Evolutionary conservation across 1,284 basidiomycete genomes (phyloP).

Genomic region (Gastroboletus turbinatus): DNA sequence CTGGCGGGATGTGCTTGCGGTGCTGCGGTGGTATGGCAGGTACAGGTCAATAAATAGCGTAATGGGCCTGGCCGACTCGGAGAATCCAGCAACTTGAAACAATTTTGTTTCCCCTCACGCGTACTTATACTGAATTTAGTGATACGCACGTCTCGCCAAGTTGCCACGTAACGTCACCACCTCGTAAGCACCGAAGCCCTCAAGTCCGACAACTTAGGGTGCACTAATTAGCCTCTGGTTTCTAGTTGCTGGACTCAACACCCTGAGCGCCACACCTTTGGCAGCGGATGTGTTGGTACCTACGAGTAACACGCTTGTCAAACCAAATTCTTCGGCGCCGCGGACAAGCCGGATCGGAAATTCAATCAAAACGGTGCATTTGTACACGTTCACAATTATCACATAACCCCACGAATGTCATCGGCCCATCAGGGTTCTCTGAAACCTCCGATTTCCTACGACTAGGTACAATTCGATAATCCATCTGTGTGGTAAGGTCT

Average conservation of each 20-base stretch:
- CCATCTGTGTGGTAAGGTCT: neutral
- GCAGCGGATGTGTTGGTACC: neutral
- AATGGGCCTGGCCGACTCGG: neutral
- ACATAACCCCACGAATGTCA: neutral
- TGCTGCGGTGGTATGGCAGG: slow-evolving; percentile 3
- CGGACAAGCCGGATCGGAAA: neutral
- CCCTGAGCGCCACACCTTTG: neutral
- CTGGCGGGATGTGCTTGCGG: neutral
- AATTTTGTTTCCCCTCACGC: neutral
- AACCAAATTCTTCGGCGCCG: neutral
- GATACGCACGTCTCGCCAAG: slow-evolving; percentile 17
- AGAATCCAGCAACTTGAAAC: slow-evolving; percentile 18
- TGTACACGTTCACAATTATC: neutral
- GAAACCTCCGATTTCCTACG: neutral
- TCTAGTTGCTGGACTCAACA: neutral
- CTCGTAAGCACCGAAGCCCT: neutral
- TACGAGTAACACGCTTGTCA: neutral
- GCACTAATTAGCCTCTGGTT: neutral
- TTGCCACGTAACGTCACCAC: slow-evolving; percentile 21
- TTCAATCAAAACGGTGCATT: too few species aligned
- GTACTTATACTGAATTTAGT: too few species aligned
- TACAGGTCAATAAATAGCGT: neutral
- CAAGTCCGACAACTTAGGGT: neutral
- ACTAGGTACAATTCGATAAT: neutral
- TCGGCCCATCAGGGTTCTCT: neutral